These are phyloP conservation scores for Kwoniella bestiolae DNA, from an alignment of 768 basidiomycete species.

Conservation along the genomic window DNA sequence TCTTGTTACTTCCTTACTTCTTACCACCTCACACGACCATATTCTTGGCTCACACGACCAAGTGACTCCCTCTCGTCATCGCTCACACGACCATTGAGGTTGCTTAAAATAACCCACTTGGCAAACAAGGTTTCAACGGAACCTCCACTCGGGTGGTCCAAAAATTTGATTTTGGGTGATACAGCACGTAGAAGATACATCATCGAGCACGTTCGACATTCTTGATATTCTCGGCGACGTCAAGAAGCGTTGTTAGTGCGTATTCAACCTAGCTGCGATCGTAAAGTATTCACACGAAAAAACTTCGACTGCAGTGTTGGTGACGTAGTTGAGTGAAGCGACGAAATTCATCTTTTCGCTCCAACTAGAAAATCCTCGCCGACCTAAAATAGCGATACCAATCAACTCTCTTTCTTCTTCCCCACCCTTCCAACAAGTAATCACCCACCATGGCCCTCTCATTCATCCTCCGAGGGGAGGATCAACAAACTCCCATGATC, in stretches of 20 bases:
- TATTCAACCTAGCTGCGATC: no score
- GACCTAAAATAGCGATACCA: not conserved
- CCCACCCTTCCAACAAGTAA: not conserved
- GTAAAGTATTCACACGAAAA: no score
- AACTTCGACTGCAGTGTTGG: no score
- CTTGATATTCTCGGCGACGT: not conserved
- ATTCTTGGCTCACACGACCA: slow-evolving; percentile 24
- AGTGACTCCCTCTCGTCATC: not conserved
- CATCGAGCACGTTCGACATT: not conserved
- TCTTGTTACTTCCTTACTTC: not conserved
- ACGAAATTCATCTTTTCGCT: not conserved
- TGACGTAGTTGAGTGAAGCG: slow-evolving; percentile 10
- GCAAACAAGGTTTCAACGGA: not conserved
- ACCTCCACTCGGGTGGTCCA: slow-evolving; percentile 17
- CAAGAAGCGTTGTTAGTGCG: no score
- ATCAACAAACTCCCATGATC: slow-evolving; percentile 21
- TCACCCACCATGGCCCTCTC: slow-evolving; percentile 26
- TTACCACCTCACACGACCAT: not conserved
- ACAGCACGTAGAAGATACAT: not conserved
- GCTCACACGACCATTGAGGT: slow-evolving; percentile 18
- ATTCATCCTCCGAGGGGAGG: slow-evolving; percentile 29
- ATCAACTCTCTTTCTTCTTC: not conserved
- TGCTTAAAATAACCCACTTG: slow-evolving; percentile 1
- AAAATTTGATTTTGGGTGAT: not conserved
- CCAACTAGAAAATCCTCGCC: not conserved